Base-by-base conservation (phyloP, 2,329 filamentous ascomycete species). In the Ophiostoma angusticollis region DNA sequence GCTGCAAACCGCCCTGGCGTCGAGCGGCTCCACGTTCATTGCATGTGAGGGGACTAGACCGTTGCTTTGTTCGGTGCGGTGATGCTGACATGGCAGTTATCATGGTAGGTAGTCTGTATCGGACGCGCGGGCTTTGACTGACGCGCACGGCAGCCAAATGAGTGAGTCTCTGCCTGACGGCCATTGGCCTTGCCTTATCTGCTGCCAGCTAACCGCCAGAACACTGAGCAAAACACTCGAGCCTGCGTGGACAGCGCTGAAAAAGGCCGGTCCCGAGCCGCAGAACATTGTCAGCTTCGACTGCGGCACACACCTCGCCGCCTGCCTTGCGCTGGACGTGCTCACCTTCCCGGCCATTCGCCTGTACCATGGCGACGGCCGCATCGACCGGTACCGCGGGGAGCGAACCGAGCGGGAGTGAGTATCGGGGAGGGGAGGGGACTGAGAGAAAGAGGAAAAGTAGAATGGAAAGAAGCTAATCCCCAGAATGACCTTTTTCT, bases 291-390 rank as follows among this genome's bases (percentile, higher is more conserved):
- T 58, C 17, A 62, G 57, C 39, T 48, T 69, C 12, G 59, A 69
- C 49, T 68, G 65, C 46, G 50, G 51, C 3, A 42, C 45, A 2
- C 46, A 53, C 4, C 14, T 47, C 4, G 44, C 52, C 9, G 43
- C 65, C 16, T 70, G 66, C 47, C 43, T 51, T 29, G 55, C 62
- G 23, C 51, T 58, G 31, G 55, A 56, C 18, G 54, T 68, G 19
- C 52, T 54, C 13, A 67, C 65, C 1, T 66, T 63, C 42, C 66
- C 66, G 1, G 54, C 65, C 5, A 58, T 70, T 28, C 58, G 65
- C 0, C 57, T 63, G 13, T 65, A 64, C 45, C 57, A 57, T 28
- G 51, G 52, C 4, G 52, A 58, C 18, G 55, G 57, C 1, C 46
- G 50, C 9, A 53, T 54, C 36, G 52, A 49, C 13, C 50, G 61